phyloP scores from a whole-genome alignment of 1,284 basidiomycete species.

The Heimioporus retisporus region DNA sequence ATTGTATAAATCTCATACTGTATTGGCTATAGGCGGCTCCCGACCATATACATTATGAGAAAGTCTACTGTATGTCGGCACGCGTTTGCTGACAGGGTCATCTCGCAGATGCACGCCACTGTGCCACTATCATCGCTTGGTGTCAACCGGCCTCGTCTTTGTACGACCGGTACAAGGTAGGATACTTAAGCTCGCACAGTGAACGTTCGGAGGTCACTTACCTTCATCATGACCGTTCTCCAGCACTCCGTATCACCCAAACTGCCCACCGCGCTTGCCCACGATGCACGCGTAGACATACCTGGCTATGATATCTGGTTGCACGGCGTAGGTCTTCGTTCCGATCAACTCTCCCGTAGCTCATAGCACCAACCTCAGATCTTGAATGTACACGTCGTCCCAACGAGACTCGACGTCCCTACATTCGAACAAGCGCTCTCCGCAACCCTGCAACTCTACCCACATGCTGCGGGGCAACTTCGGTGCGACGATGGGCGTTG shows the following conservation, averaged over 20 bases:
- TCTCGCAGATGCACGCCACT: no score
- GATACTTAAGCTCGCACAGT: no score
- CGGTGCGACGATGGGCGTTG: slow-evolving; percentile 28
- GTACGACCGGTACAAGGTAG: no score
- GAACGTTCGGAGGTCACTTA: no score
- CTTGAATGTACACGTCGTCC: slow-evolving; percentile 42
- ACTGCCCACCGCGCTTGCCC: slow-evolving; percentile 24
- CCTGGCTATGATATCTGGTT: slow-evolving; percentile 38
- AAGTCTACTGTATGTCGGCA: no score
- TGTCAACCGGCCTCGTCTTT: no score
- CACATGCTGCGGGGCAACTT: slow-evolving; percentile 40
- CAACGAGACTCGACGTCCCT: slow-evolving; percentile 30
- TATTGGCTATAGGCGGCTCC: no score
- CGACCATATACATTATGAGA: no score
- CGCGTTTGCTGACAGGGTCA: no score
- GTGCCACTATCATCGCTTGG: no score
- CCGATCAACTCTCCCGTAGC: neutral
- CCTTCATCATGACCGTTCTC: slow-evolving; percentile 20
- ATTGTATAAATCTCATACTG: no score
- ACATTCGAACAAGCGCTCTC: slow-evolving; percentile 38
- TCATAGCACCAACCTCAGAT: neutral
- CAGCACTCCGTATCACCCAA: slow-evolving; percentile 28
- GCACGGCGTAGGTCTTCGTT: slow-evolving; percentile 17
- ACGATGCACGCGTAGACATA: slow-evolving; percentile 25
- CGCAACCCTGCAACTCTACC: slow-evolving; percentile 33